Conservation (phyloP, 2,329 filamentous ascomycete species). For the Periglandula ipomoeae region DNA sequence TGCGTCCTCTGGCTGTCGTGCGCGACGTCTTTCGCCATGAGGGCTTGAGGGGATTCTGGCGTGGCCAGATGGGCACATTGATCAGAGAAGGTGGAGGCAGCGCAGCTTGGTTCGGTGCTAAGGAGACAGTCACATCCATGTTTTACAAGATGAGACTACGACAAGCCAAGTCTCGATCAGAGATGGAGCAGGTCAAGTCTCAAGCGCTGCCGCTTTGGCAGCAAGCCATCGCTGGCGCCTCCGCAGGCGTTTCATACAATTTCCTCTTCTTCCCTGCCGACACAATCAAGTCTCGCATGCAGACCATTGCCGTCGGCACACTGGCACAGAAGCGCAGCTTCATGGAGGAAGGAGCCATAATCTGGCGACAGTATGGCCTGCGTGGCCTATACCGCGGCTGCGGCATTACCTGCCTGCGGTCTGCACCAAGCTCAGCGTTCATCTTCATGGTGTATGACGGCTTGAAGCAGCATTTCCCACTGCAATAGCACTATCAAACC, state of each 20-base stretch:
- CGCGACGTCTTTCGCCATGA: constrained; percentile 72
- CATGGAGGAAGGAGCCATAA: constrained; percentile 54
- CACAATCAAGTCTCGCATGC: constrained; percentile 95
- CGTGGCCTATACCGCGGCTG: constrained; percentile 87
- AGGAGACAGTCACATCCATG: constrained; percentile 67
- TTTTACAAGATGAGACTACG: constrained; percentile 53
- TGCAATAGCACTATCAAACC: constrained; percentile 30
- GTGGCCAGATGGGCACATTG: constrained; percentile 85
- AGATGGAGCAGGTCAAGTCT: constrained; percentile 32
- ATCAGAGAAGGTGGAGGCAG: constrained; percentile 90
- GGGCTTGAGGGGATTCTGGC: constrained; percentile 84
- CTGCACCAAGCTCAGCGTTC: constrained; percentile 92
- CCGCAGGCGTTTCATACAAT: constrained; percentile 89
- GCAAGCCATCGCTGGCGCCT: constrained; percentile 78
- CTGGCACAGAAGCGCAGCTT: constrained; percentile 56
- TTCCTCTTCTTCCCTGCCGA: constrained; percentile 96
- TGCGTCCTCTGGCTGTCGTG: constrained; percentile 63
- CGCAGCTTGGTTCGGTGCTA: constrained; percentile 90
- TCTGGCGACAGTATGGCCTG: constrained; percentile 79
- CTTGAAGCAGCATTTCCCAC: constrained; percentile 59
- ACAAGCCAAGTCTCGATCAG: constrained; percentile 26
- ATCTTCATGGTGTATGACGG: constrained; percentile 95
- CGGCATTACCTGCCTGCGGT: constrained; percentile 80
- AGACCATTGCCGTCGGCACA: constrained; percentile 66
- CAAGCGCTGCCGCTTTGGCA: constrained; percentile 69